Base-by-base conservation (phyloP, 2,329 filamentous ascomycete species). In the Fusarium coicis region DNA sequence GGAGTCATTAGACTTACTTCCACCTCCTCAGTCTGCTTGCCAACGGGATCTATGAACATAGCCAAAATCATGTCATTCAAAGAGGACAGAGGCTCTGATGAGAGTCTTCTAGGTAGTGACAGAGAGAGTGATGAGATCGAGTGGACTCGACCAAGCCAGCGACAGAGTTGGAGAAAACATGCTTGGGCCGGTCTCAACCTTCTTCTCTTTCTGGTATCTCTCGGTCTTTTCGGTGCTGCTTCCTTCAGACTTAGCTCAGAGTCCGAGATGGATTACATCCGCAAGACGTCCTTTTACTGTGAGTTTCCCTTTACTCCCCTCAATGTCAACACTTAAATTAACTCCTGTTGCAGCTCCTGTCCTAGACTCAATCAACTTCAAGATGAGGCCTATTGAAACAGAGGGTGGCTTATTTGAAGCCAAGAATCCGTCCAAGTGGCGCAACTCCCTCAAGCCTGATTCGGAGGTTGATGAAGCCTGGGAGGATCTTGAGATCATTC, bases 361-460 rank as follows among this genome's bases (percentile, higher is more conserved):
- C 0, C 11, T 66, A 0, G 63, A 66, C 49, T 57, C 63, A 2
- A 57, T 66, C 4, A 57, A 43, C 9, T 64, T 66, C 37, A 49
- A 66, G 15, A 7, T 57, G 30, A 43, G 0, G 2, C 23, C 63
- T 3, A 49, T 28, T 28, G 59, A 65, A 11, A 43, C 23, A 3
- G 63, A 66, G 14, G 63, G 63, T 23, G 63, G 63, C 8, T 50
- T 66, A 2, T 66, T 66, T 10, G 63, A 66, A 16, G 63, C 63
- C 1, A 64, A 66, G n/a, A 64, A 64, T 7, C 63, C 63, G 1
- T 57, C 63, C 4, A 56, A 56, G 11, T 66, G 63, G 63, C 59
- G 63, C 21, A 66, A 66, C 11, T 28, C 59, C 0, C 19, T 66
- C 8, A 43, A 49, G 6, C 63, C 63, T 4, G 63, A 66, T 19